Conservation (phyloP, 2,329 filamentous ascomycete genomes). For the Cadophora gregata region DNA sequence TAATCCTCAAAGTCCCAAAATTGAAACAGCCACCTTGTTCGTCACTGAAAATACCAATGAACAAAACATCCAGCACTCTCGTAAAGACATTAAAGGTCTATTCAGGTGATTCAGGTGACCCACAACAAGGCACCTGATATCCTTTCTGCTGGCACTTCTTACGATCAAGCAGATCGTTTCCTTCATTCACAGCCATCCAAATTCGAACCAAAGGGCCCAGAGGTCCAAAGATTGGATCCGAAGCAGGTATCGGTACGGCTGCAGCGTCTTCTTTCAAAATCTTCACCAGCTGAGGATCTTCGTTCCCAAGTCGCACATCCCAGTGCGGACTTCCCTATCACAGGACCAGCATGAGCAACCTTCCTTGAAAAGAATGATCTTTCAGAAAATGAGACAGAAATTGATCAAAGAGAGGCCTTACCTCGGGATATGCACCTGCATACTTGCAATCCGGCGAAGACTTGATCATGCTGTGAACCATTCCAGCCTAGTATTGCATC, state of each 20-base stretch:
- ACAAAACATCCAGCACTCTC: not conserved
- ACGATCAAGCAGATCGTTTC: not conserved
- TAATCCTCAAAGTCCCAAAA: not conserved
- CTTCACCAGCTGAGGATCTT: not conserved
- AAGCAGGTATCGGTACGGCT: not conserved
- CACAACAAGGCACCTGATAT: not conserved
- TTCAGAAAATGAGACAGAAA: not conserved
- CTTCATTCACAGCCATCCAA: not conserved
- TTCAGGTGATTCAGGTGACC: not conserved
- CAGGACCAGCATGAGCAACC: not conserved
- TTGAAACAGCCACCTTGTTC: not conserved
- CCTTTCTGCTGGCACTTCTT: not conserved
- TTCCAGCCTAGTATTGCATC: not conserved
- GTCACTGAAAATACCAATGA: not conserved
- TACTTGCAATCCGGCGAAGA: slow-evolving; percentile 3
- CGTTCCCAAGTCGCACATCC: not conserved
- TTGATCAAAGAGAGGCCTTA: not conserved
- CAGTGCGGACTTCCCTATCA: not conserved
- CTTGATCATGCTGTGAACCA: not conserved
- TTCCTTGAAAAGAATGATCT: not conserved
- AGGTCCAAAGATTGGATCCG: not conserved
- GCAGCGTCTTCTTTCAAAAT: not conserved
- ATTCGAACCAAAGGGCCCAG: not conserved
- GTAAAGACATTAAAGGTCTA: not conserved
- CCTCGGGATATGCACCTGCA: not conserved